Evolutionary conservation across 805 yeast species (phyloP).

Genomic region (Kazachstania viticola): DNA sequence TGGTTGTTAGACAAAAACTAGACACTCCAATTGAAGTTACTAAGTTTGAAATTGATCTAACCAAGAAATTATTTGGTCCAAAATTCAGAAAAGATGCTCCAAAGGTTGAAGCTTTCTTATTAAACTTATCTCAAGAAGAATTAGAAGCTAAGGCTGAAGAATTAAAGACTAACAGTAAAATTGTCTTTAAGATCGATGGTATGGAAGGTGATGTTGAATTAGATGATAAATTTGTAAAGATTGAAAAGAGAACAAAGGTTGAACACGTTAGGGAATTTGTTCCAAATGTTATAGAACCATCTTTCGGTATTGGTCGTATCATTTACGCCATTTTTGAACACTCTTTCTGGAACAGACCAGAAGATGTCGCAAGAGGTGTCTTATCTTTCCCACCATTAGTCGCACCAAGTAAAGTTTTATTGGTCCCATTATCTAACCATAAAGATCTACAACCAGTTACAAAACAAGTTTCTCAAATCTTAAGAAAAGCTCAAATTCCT

Average conservation of each 20-base stretch:
- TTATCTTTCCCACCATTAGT: conserved; percentile 88
- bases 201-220: conserved; percentile 56
- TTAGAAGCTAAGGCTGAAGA: conserved; percentile 66
- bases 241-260: conserved; percentile 65
- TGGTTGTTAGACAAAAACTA: conserved; percentile 85
- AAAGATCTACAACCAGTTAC: conserved; percentile 69
- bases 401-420: conserved; percentile 94
- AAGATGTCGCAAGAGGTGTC: conserved; percentile 77
- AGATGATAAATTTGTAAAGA: conserved; percentile 58
- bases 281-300: conserved; percentile 97
- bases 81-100: conserved; percentile 96
- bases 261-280: conserved; percentile 92
- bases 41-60: conserved; percentile 71
- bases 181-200: conserved; percentile 58
- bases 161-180: conserved; percentile 48
- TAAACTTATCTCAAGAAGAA: conserved; percentile 70
- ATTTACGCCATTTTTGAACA: conserved; percentile 90
- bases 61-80: conserved; percentile 96
- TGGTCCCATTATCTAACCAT: conserved; percentile 87
- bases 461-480: conserved; percentile 51
- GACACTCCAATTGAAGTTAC: conserved; percentile 78
- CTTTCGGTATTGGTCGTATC: conserved; percentile 98
- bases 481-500: conserved; percentile 76
- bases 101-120: conserved; percentile 71
- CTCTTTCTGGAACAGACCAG: conserved; percentile 89